Conservation (phyloP, 495 filamentous ascomycete species). For the Talaromyces proteolyticus region DNA sequence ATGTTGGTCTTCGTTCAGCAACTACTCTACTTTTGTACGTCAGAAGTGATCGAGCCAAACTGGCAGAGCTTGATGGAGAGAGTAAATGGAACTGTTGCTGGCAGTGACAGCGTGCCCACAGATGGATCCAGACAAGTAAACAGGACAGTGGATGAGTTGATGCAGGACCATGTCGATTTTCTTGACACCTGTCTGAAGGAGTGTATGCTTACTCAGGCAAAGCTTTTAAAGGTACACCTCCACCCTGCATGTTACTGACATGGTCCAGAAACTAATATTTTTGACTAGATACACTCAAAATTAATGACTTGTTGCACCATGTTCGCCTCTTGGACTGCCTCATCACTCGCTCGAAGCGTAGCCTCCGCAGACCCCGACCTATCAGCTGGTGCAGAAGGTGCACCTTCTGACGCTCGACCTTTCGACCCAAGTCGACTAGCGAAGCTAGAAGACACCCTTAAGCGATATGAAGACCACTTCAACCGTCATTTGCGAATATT, state of each 20-base stretch:
- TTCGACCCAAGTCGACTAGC: slow-evolving; percentile 61
- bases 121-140: slow-evolving; percentile 50
- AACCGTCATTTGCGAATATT: slow-evolving; percentile 84
- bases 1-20: slow-evolving; percentile 98
- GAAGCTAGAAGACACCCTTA: slow-evolving; percentile 77
- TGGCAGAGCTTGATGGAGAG: slow-evolving; percentile 89
- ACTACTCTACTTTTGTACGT: slow-evolving; percentile 90
- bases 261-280: not conserved
- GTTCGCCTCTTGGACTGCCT: slow-evolving; percentile 81
- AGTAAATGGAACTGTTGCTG: slow-evolving; percentile 58
- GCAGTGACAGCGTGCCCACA: slow-evolving; percentile 33
- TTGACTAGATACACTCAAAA: slow-evolving; percentile 91
- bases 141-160: slow-evolving; percentile 91
- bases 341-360: slow-evolving; percentile 68
- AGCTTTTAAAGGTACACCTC: slow-evolving; percentile 71
- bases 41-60: slow-evolving; percentile 96
- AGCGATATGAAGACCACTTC: slow-evolving; percentile 89
- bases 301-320: slow-evolving; percentile 86
- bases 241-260: not conserved
- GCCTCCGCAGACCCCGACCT: slow-evolving; percentile 72
- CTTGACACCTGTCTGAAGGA: slow-evolving; percentile 96
- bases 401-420: slow-evolving; percentile 25
- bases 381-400: slow-evolving; percentile 31
- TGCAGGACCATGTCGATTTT: slow-evolving; percentile 99
- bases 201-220: slow-evolving; percentile 97